phyloP scores from a whole-genome alignment of 805 yeast genomes.

The Cyberlindnera veronae region DNA sequence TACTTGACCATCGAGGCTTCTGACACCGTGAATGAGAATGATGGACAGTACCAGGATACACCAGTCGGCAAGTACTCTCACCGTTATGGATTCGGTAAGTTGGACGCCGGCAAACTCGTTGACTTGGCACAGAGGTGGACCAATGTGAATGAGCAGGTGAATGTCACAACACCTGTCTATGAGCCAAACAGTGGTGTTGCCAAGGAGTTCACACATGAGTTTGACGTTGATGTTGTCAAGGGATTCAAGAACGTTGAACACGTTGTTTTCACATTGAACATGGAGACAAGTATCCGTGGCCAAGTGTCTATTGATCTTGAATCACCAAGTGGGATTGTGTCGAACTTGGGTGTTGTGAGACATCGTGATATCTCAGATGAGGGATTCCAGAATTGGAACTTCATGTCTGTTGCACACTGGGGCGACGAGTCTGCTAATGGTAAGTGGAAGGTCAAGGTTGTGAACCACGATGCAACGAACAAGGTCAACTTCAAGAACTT shows the following conservation, averaged over 20 bases:
- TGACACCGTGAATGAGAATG: conserved; percentile 59
- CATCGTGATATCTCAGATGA: conserved; percentile 47
- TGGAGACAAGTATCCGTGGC: conserved; percentile 66
- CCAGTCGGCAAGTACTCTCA: conserved; percentile 72
- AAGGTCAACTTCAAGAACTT: conserved; percentile 53
- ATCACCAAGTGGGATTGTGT: conserved; percentile 74
- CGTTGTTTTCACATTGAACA: conserved; percentile 74
- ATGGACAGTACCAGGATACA: conserved; percentile 71
- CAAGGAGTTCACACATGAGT: conserved; percentile 32
- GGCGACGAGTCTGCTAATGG: conserved; percentile 85
- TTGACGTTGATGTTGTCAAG: conserved; percentile 48
- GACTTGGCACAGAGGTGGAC: conserved; percentile 70
- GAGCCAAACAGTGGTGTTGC: conserved; percentile 9
- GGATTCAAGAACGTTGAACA: conserved; percentile 81
- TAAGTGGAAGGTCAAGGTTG: conserved; percentile 72
- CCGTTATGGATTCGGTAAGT: conserved; percentile 86
- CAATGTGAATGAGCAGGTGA: conserved; percentile 88
- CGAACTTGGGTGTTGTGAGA: conserved; percentile 71
- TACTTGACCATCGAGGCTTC: conserved; percentile 74
- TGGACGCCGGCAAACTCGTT: conserved; percentile 78
- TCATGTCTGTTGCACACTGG: conserved; percentile 98
- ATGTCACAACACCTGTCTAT: conserved; percentile 36
- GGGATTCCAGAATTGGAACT: conserved; percentile 83
- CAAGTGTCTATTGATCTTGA: conserved; percentile 56
- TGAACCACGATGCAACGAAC: conserved; percentile 37